Conservation (phyloP, 345 rosid genomes). For the Cardamine occulta region DNA sequence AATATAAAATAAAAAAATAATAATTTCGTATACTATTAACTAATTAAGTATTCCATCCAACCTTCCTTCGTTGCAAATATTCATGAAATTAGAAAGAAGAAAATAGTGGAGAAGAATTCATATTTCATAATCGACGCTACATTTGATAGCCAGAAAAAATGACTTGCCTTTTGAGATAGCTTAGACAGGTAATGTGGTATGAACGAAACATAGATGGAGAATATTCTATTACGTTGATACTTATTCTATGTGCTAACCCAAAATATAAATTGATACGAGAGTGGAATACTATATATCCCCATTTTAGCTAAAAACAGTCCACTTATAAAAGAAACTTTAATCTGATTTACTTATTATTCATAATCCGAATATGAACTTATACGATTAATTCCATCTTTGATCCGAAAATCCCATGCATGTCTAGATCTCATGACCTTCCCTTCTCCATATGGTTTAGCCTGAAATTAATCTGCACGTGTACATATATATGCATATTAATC, state of each 20-base stretch:
- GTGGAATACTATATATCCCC: conserved; percentile 2
- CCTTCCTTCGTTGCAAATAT: conserved; percentile 1
- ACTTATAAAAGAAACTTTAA: conserved; percentile 17
- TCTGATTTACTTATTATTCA: conserved; percentile 4
- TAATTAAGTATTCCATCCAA: not conserved
- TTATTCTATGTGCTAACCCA: not conserved
- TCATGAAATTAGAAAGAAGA: not conserved
- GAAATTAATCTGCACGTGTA: conserved; percentile 10
- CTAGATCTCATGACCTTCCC: conserved; percentile 21
- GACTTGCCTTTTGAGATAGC: conserved; percentile 42
- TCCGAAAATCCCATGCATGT: conserved; percentile 22
- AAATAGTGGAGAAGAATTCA: not conserved
- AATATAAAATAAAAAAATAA: not conserved
- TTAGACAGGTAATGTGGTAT: conserved; percentile 27
- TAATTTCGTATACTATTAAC: not conserved
- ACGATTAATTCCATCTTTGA: conserved; percentile 12
- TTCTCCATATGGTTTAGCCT: conserved; percentile 23
- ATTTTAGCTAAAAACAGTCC: conserved; percentile 11
- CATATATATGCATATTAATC: not conserved
- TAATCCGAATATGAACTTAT: not conserved
- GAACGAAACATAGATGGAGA: conserved; percentile 17
- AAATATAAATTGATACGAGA: conserved; percentile 3
- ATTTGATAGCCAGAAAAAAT: conserved; percentile 41
- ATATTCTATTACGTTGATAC: conserved; percentile 13
- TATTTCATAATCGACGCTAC: not conserved